Evolutionary conservation across 306 rosid species (phyloP), one percentile per base, ranked within the genome.

Genomic region (Quercus bicolor): DNA sequence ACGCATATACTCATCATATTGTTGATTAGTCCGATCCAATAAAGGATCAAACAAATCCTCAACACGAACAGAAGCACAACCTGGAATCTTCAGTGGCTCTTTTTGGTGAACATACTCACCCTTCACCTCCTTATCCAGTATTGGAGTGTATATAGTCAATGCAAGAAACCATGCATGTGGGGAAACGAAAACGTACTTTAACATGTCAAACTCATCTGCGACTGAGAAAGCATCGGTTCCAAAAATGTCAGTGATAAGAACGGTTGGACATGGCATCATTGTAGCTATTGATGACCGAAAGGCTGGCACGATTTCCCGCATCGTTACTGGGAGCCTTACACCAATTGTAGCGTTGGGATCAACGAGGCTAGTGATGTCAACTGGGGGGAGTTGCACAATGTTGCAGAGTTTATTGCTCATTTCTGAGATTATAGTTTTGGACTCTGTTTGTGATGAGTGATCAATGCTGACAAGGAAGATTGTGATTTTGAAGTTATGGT

Each of bases 181-280:
- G 4, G 4, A 3, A 29, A 4, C 1, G 54, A 68, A 87, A 20
- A 91, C 81, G 21, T 81, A 85, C 72, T 61, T 80, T 0, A 77
- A 57, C 90, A 91, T 83, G 71, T 40, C 68, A 3, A 87, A 29
- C n/a, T 89, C 97, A 2, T 86, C 85, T 10, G 88, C 88, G 60
- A 91, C 61, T 7, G 80, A 82, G 6, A 91, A 48, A 21, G 85
- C 83, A 6, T n/a, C 31, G 3, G 85, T 62, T 2, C 97, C 85
- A 29, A 89, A 91, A 1, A 88, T 3, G 68, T 91, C 97, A 0
- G 86, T 87, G 21, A 91, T 71, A 16, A 91, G 88, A 34, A 54
- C 28, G 0, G 82, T 37, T 0, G 90, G 93, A 26, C 77, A 76
- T 64, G 40, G 31, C 1, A 2, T 54, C 68, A 75, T 31, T 68